phyloP scores from a whole-genome alignment of 306 rosid genomes.

The Rosa chinensis region DNA sequence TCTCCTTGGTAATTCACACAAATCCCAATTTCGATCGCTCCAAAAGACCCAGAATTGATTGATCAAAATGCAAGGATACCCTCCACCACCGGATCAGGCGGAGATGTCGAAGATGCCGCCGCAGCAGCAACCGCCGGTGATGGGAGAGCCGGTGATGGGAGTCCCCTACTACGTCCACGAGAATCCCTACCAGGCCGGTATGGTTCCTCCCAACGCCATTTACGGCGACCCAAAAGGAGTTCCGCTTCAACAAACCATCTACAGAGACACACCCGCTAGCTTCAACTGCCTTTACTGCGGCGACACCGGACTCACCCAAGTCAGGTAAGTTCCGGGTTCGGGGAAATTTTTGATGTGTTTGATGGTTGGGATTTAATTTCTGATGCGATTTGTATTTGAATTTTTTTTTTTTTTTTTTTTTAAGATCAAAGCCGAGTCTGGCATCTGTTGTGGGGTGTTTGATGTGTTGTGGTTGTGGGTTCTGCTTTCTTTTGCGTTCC shows the following conservation, averaged over 20 bases:
- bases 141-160: conserved; percentile 53
- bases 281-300: conserved; percentile 68
- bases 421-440: conserved; percentile 75
- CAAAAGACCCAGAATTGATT: background rate
- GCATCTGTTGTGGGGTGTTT: conserved; percentile 84
- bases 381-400: background rate
- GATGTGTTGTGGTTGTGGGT: conserved; percentile 79
- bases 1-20: background rate
- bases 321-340: conserved; percentile 36
- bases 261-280: conserved; percentile 89
- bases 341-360: background rate
- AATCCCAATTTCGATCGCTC: background rate
- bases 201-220: conserved; percentile 64
- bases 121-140: conserved; percentile 33
- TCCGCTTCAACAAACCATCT: conserved; percentile 78
- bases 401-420: background rate
- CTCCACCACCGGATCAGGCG: background rate
- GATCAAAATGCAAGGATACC: background rate
- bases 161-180: conserved; percentile 49
- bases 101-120: conserved; percentile 29
- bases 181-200: conserved; percentile 57
- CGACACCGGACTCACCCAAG: conserved; percentile 43
- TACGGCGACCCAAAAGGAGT: conserved; percentile 69
- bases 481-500: conserved; percentile 84
- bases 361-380: background rate